Base-by-base conservation (phyloP, 495 filamentous ascomycete species). In the Penicillium coprophilum region DNA sequence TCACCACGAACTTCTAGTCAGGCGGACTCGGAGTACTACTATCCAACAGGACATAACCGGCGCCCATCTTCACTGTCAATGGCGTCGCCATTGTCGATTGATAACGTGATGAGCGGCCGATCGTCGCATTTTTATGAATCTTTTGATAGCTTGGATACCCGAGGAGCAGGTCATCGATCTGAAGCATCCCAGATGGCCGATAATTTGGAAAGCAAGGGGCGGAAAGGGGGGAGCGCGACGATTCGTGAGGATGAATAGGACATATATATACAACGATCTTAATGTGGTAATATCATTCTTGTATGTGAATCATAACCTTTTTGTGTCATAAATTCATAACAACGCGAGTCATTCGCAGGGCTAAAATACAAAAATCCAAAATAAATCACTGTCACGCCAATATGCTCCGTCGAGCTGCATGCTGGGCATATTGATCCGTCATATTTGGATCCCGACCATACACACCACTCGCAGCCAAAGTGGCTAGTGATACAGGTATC, bases 121-220 rank as follows among this genome's bases (percentile, higher is more conserved):
- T 28, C 15, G 9, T 62, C 63, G 0, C 48, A 59, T 49, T 62
- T 65, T 40, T 44, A 55, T 11, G 63, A 62, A 20, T 31, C 46
- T 1, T 54, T 56, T n/a, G 45, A 57, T 9, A 50, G 38, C 15
- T 38, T 15, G 7, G 24, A 46, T 13, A 13, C 23, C 9, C 48
- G 43, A 3, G 45, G 23, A 13, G 36, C 34, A 4, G 53, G 43
- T 6, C 60, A 62, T 55, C 59, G 53, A 10, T 63, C 63, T 34
- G 63, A 56, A n/a, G 27, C 58, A 7, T 65, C 62, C 3, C 55
- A 65, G 10, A 6, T 13, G 8, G 56, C 52, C 45, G 48, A 30
- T 11, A 39, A 28, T 17, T 54, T 49, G 4, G 50, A 62, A 41
- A 53, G 52, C 6, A 59, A 32, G 20, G 45, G 24, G 21, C 28